Base-by-base conservation (phyloP, 2,329 filamentous ascomycete genomes). In the Penicillium sp. region DNA sequence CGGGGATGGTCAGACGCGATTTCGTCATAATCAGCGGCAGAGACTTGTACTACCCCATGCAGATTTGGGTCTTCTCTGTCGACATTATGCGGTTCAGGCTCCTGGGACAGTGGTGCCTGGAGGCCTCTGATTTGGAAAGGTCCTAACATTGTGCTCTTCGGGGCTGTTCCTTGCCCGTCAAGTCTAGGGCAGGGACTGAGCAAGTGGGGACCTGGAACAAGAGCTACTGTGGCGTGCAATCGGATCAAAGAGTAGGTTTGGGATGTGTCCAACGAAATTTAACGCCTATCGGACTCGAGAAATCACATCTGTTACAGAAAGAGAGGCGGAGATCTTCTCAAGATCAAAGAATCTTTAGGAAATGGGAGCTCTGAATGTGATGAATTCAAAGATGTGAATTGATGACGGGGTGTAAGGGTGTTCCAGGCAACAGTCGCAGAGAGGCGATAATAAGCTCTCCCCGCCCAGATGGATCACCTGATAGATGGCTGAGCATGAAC, bases 11-110 rank as follows among this genome's bases (percentile, higher is more conserved):
- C 64, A 13, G 58, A 58, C 33, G 73, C 63, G 41, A 73, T 65
- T 24, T 63, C 57, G 59, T 76, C 71, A 45, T 76, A 76, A 42
- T 73, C 66, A 11, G 61, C 55, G 25, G 63, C 59, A 37, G 71
- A 69, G 47, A 76, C 59, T 42, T 66, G 66, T 32, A 76, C 66
- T 36, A 71, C 55, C 9, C 63, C 66, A 37, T 61, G 56, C 43
- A 56, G 57, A 44, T 33, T 43, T 9, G 39, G 29, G 2, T 11
- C 29, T 8, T 32, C 29, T 38, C 42, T 42, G 11, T 32, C 26
- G 28, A 26, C 9, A 40, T 11, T 46, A 36, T 37, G n/a, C 24
- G 11, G 43, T 32, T 45, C 49, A 25, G 26, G 33, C 25, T 28
- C 29, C 6, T 49, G 46, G n/a, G 55, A 49, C 34, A 54, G 45